These are phyloP conservation scores for Suhomyces faveliae DNA, from an alignment of 805 yeast genomes.

Conservation along the genomic window DNA sequence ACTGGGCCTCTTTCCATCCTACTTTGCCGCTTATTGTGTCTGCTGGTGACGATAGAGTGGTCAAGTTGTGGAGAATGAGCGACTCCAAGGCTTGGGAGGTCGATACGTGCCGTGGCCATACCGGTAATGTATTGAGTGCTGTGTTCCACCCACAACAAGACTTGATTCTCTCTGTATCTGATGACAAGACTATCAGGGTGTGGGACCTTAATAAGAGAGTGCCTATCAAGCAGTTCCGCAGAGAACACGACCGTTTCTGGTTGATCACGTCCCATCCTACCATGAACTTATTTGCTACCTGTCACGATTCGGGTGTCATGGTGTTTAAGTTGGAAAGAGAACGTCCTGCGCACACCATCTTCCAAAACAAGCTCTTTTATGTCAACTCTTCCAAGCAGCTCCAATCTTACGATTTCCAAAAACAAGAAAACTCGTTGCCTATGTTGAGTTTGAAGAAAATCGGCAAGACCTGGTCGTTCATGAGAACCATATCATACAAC, in stretches of 20 bases:
- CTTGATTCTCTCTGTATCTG: constrained; percentile 87
- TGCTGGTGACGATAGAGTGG: constrained; percentile 93
- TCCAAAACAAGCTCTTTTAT: constrained; percentile 71
- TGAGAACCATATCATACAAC: constrained; percentile 82
- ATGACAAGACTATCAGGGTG: constrained; percentile 92
- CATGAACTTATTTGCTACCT: constrained; percentile 90
- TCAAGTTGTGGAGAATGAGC: constrained; percentile 96
- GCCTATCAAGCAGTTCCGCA: constrained; percentile 88
- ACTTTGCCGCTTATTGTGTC: constrained; percentile 91
- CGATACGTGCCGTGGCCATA: constrained; percentile 97
- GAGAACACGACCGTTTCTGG: constrained; percentile 96
- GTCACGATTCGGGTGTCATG: constrained; percentile 97
- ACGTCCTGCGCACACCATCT: constrained; percentile 82
- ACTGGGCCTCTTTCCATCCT: constrained; percentile 98
- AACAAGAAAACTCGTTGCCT: constrained; percentile 67
- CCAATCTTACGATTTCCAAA: constrained; percentile 70
- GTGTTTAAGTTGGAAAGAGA: constrained; percentile 96
- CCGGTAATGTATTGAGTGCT: constrained; percentile 86
- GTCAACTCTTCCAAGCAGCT: constrained; percentile 85
- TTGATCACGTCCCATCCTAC: constrained; percentile 82
- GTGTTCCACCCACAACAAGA: constrained; percentile 93
- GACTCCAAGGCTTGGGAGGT: constrained; percentile 99
- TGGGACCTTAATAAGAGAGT: constrained; percentile 96
- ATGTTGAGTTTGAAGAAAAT: constrained; percentile 79
- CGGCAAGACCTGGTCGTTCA: constrained; percentile 83